A percentile compares a stretch with the other conserved stretches of the same genome.
These are phyloP conservation scores for Aquilaria yunnanensis DNA, from an alignment of 345 rosid species.

Conservation along the genomic window DNA sequence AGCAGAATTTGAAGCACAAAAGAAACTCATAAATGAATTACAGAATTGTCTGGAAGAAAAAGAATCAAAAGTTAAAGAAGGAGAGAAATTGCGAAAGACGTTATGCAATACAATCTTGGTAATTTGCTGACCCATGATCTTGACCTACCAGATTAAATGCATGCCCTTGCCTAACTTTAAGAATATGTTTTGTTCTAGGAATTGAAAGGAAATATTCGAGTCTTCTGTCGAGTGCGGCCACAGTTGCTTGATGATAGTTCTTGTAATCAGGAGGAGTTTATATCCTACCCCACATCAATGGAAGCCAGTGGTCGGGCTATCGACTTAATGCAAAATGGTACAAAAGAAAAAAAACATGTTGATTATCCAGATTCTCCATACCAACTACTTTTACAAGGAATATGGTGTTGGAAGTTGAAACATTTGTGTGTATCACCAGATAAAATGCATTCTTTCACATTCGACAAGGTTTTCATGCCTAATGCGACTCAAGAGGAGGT, in stretches of 20 bases:
- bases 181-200: conserved; percentile 30
- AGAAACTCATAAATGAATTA: conserved; percentile 48
- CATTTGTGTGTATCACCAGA: conserved; percentile 29
- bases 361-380: background rate
- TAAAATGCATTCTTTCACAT: conserved; percentile 69
- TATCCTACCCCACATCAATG: conserved; percentile 59
- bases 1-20: conserved; percentile 68
- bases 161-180: conserved; percentile 14
- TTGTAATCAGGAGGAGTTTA: conserved; percentile 36
- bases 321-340: conserved; percentile 68
- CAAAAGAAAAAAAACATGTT: background rate
- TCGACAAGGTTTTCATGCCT: conserved; percentile 70
- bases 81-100: conserved; percentile 80
- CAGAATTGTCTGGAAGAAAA: conserved; percentile 62
- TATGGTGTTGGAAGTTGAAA: background rate
- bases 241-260: conserved; percentile 55
- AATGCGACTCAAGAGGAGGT: conserved; percentile 70
- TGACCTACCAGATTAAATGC: background rate
- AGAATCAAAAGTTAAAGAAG: conserved; percentile 71
- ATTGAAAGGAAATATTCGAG: conserved; percentile 87
- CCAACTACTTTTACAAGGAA: background rate
- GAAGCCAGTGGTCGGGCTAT: conserved; percentile 68
- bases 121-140: conserved; percentile 3
- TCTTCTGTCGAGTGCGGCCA: conserved; percentile 89
- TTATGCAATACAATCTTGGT: conserved; percentile 88